phyloP scores from a whole-genome alignment of 805 yeast species.

The Candida parachauliodes region DNA sequence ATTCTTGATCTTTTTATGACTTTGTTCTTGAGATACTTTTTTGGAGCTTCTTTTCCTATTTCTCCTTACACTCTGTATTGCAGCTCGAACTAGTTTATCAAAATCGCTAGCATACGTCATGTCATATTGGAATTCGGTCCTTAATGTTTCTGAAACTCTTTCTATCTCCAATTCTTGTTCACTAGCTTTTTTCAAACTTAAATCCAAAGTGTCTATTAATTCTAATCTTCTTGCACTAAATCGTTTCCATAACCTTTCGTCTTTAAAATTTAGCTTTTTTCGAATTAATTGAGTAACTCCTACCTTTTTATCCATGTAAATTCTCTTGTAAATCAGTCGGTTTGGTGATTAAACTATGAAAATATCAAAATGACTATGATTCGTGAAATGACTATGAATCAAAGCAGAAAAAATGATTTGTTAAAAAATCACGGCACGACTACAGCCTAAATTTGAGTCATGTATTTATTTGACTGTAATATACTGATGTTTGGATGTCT shows the following conservation, averaged over 20 bases:
- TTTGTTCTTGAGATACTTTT: conserved; percentile 2
- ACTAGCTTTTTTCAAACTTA: conserved; percentile 72
- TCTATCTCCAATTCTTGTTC: conserved; percentile 86
- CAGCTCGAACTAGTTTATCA: conserved; percentile 87
- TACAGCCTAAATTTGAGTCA: no score
- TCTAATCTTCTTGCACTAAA: conserved; percentile 89
- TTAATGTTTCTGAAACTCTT: conserved; percentile 70
- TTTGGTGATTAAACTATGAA: not conserved
- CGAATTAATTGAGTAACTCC: conserved; percentile 61
- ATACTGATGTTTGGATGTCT: conserved; percentile 1
- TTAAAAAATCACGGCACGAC: no score
- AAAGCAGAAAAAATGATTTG: no score
- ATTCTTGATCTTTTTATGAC: not conserved
- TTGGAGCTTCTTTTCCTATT: conserved; percentile 68
- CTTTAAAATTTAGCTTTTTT: conserved; percentile 64
- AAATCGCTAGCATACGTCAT: conserved; percentile 62
- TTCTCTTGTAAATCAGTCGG: no score
- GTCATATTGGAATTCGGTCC: conserved; percentile 75
- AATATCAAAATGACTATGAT: conserved; percentile 3
- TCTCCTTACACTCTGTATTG: conserved; percentile 87
- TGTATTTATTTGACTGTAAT: not conserved
- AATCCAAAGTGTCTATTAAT: conserved; percentile 71
- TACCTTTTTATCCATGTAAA: conserved; percentile 28
- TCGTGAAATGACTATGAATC: conserved; percentile 5
- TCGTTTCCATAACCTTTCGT: conserved; percentile 82